phyloP scores from a whole-genome alignment of 202 grass and related monocot genomes.

The Panicum hallii region DNA sequence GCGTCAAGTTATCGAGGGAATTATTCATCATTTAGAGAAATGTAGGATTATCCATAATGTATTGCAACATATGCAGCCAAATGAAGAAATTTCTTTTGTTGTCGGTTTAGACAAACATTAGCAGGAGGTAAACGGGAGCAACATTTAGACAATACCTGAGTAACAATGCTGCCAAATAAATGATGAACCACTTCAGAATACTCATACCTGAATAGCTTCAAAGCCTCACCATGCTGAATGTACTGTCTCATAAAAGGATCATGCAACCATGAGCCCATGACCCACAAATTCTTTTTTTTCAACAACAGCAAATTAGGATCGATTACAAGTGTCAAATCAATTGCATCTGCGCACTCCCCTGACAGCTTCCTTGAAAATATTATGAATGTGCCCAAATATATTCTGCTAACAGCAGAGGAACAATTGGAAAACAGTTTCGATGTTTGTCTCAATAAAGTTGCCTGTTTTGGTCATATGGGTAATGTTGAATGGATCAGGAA shows the following conservation, averaged over 20 bases:
- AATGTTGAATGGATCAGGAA: background rate
- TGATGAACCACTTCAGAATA: background rate
- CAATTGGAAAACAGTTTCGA: background rate
- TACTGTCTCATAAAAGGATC: background rate
- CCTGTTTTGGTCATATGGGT: background rate
- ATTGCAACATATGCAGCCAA: background rate
- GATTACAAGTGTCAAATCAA: background rate
- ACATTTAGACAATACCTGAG: background rate
- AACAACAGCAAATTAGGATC: background rate
- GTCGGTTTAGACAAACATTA: background rate
- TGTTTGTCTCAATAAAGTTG: background rate
- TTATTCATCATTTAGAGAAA: background rate
- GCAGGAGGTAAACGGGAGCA: background rate
- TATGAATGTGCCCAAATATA: background rate
- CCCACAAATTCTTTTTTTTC: background rate
- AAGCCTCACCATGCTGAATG: background rate
- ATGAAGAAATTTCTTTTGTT: constrained; percentile 9
- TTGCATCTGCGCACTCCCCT: background rate
- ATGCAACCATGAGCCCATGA: background rate
- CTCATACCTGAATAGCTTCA: background rate
- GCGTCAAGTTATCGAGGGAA: background rate
- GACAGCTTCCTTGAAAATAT: background rate
- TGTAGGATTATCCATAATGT: background rate
- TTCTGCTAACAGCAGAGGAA: background rate
- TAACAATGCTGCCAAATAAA: background rate